Conservation (phyloP, 352 stramenopile species). For the Phytophthora sojae region DNA sequence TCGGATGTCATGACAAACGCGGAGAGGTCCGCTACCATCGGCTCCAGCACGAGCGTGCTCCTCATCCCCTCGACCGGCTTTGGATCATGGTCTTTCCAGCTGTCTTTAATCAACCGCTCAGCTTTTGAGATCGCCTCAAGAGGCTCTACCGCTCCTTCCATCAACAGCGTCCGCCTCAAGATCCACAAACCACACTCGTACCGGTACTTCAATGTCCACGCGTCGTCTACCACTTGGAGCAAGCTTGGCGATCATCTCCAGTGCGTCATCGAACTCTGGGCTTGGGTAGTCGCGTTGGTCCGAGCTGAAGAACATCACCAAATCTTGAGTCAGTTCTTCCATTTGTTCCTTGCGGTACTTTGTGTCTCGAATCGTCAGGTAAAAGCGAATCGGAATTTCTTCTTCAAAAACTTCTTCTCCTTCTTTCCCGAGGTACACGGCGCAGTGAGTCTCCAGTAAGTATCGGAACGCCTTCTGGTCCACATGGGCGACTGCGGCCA, state of each 20-base stretch:
- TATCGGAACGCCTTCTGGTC: not conserved
- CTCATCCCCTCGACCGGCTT: not conserved
- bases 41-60: not conserved
- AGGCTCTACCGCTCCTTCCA: not conserved
- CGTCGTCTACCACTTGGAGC: not conserved
- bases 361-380: not conserved
- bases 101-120: not conserved
- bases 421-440: not conserved
- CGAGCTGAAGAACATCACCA: not conserved
- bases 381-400: not conserved
- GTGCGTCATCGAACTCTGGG: not conserved
- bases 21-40: not conserved
- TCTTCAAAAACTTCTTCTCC: not conserved
- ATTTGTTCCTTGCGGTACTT: not conserved
- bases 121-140: not conserved
- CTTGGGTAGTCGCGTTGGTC: not conserved
- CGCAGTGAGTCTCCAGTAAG: not conserved
- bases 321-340: not conserved
- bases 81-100: not conserved
- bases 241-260: not conserved
- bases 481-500: not conserved
- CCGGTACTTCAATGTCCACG: not conserved
- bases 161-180: not conserved
- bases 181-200: not conserved
- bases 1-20: not conserved